Conservation (phyloP, 495 filamentous ascomycete species). For the Podospora comata region DNA sequence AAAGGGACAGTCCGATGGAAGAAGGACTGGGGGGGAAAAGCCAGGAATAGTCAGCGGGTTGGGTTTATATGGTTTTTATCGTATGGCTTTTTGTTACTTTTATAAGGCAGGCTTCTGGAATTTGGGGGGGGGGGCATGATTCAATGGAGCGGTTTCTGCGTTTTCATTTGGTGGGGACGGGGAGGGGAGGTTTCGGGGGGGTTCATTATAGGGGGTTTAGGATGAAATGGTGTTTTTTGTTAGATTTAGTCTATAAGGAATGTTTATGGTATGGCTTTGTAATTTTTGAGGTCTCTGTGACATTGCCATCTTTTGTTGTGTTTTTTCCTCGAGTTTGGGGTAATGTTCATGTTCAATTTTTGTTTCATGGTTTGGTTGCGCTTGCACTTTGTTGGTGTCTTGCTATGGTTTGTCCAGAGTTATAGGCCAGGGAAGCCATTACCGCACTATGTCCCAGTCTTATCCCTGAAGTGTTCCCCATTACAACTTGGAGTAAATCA, state of each 20-base stretch:
- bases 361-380: too few relatives aligned
- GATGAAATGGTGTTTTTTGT: neutral
- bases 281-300: neutral
- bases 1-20: neutral
- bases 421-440: too few relatives aligned
- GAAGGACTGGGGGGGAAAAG: neutral
- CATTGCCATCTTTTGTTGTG: too few relatives aligned
- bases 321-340: too few relatives aligned
- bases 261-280: neutral
- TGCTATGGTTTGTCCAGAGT: too few relatives aligned
- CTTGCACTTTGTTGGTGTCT: too few relatives aligned
- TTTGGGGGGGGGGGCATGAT: neutral
- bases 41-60: neutral
- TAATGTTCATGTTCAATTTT: too few relatives aligned
- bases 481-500: conserved; percentile 27
- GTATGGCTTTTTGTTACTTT: neutral
- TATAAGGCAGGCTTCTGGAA: neutral
- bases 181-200: neutral
- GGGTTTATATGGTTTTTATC: neutral
- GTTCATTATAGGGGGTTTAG: neutral
- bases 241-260: neutral
- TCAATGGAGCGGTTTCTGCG: neutral
- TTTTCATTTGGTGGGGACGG: neutral
- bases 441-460: too few relatives aligned
- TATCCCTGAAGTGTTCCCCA: neutral